A percentile compares a stretch with the other conserved stretches of the same genome.
Evolutionary conservation across 2,329 filamentous ascomycete genomes (phyloP).

Genomic region (Trichoderma asperellum): DNA sequence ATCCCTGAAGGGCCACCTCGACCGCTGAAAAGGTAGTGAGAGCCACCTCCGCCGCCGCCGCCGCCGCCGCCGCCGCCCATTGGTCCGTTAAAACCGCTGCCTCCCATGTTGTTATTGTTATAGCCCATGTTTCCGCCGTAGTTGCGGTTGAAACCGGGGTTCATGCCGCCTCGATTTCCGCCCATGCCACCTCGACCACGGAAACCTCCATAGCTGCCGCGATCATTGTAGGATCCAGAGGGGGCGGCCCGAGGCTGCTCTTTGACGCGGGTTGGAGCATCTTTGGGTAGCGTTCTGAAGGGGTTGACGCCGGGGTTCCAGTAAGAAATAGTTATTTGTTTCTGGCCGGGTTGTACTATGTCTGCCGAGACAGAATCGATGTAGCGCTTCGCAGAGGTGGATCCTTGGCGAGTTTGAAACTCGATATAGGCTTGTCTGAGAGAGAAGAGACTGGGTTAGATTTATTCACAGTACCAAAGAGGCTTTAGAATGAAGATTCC

Average conservation of each 20-base stretch:
- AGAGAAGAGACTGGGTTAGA: slow-evolving; percentile 18
- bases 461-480: slow-evolving; percentile 12
- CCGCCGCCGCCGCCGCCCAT: slow-evolving; percentile 53
- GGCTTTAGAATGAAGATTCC: background rate
- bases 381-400: slow-evolving; percentile 80
- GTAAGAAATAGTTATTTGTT: slow-evolving; percentile 75
- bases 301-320: slow-evolving; percentile 79
- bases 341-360: slow-evolving; percentile 59
- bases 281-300: slow-evolving; percentile 89
- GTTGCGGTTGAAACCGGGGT: slow-evolving; percentile 51
- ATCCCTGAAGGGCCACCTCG: slow-evolving; percentile 43
- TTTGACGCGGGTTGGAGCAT: slow-evolving; percentile 69
- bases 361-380: slow-evolving; percentile 68
- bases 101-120: slow-evolving; percentile 50
- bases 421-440: slow-evolving; percentile 78
- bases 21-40: slow-evolving; percentile 56
- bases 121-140: slow-evolving; percentile 42
- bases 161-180: slow-evolving; percentile 52
- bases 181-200: slow-evolving; percentile 56
- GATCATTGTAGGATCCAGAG: slow-evolving; percentile 54
- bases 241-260: slow-evolving; percentile 61
- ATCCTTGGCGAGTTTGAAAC: slow-evolving; percentile 79
- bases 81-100: slow-evolving; percentile 53
- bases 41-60: slow-evolving; percentile 52
- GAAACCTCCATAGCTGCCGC: slow-evolving; percentile 56